Conservation (phyloP, 2,329 filamentous ascomycete species). For the Pseudogymnoascus sp. region DNA sequence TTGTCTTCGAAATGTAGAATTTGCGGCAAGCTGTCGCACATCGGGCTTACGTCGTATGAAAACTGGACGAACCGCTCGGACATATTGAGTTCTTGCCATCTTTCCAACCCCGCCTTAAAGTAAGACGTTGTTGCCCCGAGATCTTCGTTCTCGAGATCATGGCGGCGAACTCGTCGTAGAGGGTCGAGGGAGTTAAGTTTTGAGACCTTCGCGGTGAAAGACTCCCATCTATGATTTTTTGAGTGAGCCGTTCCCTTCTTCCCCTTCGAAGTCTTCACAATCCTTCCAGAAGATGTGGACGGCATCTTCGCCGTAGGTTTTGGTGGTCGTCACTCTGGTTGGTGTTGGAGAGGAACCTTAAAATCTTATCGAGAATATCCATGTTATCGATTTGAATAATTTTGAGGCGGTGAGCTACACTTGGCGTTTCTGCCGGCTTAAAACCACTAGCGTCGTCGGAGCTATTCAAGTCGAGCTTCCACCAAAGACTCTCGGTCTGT, state of each 20-base stretch:
- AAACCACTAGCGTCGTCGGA: not conserved
- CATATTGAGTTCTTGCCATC: constrained; percentile 89
- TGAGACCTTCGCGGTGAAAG: constrained; percentile 82
- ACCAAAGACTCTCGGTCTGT: not conserved
- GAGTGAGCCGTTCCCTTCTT: constrained; percentile 67
- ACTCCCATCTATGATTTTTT: constrained; percentile 84
- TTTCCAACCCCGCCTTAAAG: constrained; percentile 72
- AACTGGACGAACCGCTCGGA: constrained; percentile 75
- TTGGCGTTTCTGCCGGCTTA: constrained; percentile 6
- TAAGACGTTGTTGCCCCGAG: constrained; percentile 74
- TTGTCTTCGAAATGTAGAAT: constrained; percentile 83
- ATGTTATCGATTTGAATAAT: constrained; percentile 7
- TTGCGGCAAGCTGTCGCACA: constrained; percentile 85
- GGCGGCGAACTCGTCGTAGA: constrained; percentile 77
- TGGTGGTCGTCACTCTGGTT: constrained; percentile 6
- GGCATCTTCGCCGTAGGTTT: constrained; percentile 43
- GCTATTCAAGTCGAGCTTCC: not conserved
- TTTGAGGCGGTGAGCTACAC: constrained; percentile 5
- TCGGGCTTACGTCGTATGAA: constrained; percentile 62
- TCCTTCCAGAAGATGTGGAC: constrained; percentile 56
- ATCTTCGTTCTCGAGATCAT: constrained; percentile 76
- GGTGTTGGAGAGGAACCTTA: constrained; percentile 5
- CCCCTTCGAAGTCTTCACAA: constrained; percentile 61
- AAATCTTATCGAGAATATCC: constrained; percentile 9
- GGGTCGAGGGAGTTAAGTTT: constrained; percentile 88